A percentile compares a stretch with the other conserved stretches of the same genome.
Evolutionary conservation across 805 yeast genomes (phyloP).

Genomic region (Maudiozyma barnettii): DNA sequence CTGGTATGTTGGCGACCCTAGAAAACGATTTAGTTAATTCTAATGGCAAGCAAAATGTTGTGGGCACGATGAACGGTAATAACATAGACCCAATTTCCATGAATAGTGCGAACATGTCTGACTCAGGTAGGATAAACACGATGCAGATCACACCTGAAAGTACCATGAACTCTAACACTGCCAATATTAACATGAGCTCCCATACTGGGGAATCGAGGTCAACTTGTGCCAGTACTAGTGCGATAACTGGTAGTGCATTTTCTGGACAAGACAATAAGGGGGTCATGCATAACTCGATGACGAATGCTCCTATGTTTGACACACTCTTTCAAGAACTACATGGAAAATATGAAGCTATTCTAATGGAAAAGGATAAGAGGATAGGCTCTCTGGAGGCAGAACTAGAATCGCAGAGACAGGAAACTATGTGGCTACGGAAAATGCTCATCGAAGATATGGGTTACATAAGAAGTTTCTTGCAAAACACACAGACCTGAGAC

Average conservation of each 20-base stretch:
- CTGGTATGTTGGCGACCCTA: background rate
- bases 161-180: background rate
- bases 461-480: slow-evolving; percentile 12
- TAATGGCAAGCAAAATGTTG: background rate
- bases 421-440: slow-evolving; percentile 16
- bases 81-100: background rate
- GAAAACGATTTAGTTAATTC: background rate
- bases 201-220: background rate
- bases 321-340: slow-evolving; percentile 4
- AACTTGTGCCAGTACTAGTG: background rate
- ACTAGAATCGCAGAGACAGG: slow-evolving; percentile 16
- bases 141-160: background rate
- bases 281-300: background rate
- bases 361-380: slow-evolving; percentile 16
- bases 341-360: slow-evolving; percentile 8
- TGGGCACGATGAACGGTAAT: background rate
- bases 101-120: background rate
- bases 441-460: slow-evolving; percentile 22
- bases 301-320: background rate
- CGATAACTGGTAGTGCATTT: background rate
- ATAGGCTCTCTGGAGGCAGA: slow-evolving; percentile 14
- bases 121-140: background rate
- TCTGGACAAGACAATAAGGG: background rate
- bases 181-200: background rate
- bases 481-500: slow-evolving; percentile 5